A percentile compares a stretch with the other conserved stretches of the same genome.
These are phyloP conservation scores for Boletus subparvulus DNA, from an alignment of 768 basidiomycete genomes.

Conservation along the genomic window DNA sequence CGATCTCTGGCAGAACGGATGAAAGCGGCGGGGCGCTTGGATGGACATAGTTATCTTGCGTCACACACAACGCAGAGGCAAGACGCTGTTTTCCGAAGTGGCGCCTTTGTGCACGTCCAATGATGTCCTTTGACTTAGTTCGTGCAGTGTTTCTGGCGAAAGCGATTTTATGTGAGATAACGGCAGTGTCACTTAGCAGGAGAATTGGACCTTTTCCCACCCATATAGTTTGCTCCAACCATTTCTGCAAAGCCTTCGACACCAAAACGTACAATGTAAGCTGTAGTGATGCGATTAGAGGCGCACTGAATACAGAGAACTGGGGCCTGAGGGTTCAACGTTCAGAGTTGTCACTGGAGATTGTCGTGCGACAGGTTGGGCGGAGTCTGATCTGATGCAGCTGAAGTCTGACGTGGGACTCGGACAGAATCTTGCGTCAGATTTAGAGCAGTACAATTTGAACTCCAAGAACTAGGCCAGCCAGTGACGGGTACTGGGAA, in stretches of 20 bases:
- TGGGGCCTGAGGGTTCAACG: no score
- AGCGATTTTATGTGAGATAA: not conserved
- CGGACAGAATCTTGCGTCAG: not conserved
- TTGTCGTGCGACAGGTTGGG: no score
- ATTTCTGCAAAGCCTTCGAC: conserved; percentile 31
- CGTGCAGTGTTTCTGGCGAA: conserved; percentile 54
- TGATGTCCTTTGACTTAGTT: conserved; percentile 55
- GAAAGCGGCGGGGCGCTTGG: conserved; percentile 2
- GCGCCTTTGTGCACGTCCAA: conserved; percentile 53
- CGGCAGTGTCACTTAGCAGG: not conserved
- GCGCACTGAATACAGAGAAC: no score
- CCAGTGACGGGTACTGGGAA: not conserved
- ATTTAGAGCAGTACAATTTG: not conserved
- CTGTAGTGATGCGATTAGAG: not conserved
- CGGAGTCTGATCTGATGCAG: no score
- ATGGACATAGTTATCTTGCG: conserved; percentile 7
- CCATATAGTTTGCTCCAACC: conserved; percentile 77
- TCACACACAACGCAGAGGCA: conserved; percentile 40
- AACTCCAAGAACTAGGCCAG: not conserved
- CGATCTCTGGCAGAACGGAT: conserved; percentile 21
- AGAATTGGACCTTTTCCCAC: conserved; percentile 56
- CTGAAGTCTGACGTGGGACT: no score
- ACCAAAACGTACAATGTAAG: not conserved
- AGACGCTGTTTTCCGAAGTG: conserved; percentile 64
- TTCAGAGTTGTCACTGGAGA: not conserved